These are phyloP conservation scores for Metschnikowia rubicola DNA, from an alignment of 805 yeast genomes.

Conservation along the genomic window DNA sequence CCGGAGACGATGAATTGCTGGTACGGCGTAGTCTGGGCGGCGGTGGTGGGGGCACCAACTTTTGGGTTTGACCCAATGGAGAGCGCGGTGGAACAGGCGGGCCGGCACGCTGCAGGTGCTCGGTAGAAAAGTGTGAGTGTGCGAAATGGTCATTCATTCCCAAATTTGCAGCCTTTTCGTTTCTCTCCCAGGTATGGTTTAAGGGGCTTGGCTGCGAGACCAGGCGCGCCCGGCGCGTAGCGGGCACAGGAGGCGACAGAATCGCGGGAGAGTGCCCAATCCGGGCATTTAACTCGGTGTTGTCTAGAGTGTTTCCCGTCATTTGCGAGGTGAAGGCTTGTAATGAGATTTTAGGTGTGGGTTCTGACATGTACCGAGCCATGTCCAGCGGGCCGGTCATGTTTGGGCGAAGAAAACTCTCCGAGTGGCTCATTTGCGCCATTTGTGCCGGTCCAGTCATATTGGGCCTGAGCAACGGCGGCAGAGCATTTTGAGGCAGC, in stretches of 20 bases:
- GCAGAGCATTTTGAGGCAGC: slow-evolving; percentile 16
- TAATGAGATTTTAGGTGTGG: slow-evolving; percentile 32
- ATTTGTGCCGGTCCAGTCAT: slow-evolving; percentile 47
- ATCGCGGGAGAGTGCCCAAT: slow-evolving; percentile 6
- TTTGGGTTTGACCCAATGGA: slow-evolving; percentile 13
- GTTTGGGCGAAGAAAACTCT: slow-evolving; percentile 22
- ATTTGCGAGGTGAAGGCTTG: slow-evolving; percentile 41
- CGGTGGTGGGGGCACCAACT: slow-evolving; percentile 30
- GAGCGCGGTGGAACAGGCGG: slow-evolving; percentile 27
- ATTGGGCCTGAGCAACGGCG: slow-evolving; percentile 35
- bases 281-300: slow-evolving; percentile 34
- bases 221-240: slow-evolving; percentile 35
- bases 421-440: slow-evolving; percentile 24
- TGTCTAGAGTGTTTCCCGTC: slow-evolving; percentile 35
- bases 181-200: neutral
- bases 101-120: neutral
- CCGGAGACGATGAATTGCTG: slow-evolving; percentile 15
- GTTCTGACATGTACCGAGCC: slow-evolving; percentile 30
- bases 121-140: neutral
- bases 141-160: too few relatives aligned
- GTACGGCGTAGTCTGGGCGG: slow-evolving; percentile 41
- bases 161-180: neutral
- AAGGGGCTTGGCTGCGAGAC: slow-evolving; percentile 26
- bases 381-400: slow-evolving; percentile 30
- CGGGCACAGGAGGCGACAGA: slow-evolving; percentile 33